A percentile compares a stretch with the other conserved stretches of the same genome.
These are phyloP conservation scores for Penicillium sp. DNA, from an alignment of 2,329 filamentous ascomycete species.

Conservation along the genomic window DNA sequence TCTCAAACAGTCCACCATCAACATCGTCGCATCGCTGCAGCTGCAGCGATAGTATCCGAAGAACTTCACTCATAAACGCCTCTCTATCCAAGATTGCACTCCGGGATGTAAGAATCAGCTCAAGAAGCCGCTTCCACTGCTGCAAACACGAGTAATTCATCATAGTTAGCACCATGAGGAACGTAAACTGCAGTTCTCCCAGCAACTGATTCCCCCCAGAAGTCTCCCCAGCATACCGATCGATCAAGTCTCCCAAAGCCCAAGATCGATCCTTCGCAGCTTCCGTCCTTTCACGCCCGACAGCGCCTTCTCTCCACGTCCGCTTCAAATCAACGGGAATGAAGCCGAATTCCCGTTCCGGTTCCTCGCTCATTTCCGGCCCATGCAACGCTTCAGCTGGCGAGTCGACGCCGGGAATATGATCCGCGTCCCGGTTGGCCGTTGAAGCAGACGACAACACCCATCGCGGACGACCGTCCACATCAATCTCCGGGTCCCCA, in stretches of 20 bases:
- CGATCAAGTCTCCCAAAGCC: constrained; percentile 49
- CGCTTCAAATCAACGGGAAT: constrained; percentile 53
- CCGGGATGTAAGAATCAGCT: constrained; percentile 50
- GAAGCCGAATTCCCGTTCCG: constrained; percentile 45
- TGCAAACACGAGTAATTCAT: constrained; percentile 59
- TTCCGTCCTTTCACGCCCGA: constrained; percentile 54
- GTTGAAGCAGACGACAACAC: constrained; percentile 51
- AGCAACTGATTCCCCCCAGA: constrained; percentile 38
- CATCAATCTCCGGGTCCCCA: constrained; percentile 31
- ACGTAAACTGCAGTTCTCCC: constrained; percentile 55
- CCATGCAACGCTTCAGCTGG: constrained; percentile 13
- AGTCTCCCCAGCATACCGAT: constrained; percentile 22
- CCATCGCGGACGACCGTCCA: constrained; percentile 43
- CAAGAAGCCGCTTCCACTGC: constrained; percentile 55
- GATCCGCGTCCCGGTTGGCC: constrained; percentile 48
- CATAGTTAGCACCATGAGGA: constrained; percentile 54
- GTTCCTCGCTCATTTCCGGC: constrained; percentile 23
- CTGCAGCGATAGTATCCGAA: constrained; percentile 46
- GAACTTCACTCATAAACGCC: constrained; percentile 45
- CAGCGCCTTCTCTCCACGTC: constrained; percentile 55
- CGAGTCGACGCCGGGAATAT: constrained; percentile 50
- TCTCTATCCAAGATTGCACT: constrained; percentile 43
- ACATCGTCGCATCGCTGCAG: constrained; percentile 50
- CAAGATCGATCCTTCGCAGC: constrained; percentile 55
- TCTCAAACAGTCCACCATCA: constrained; percentile 54